Percentiles rank a stretch among this genome's conserved stretches.
Conservation (phyloP, 2,329 filamentous ascomycete species). For the Diaporthe sp. region DNA sequence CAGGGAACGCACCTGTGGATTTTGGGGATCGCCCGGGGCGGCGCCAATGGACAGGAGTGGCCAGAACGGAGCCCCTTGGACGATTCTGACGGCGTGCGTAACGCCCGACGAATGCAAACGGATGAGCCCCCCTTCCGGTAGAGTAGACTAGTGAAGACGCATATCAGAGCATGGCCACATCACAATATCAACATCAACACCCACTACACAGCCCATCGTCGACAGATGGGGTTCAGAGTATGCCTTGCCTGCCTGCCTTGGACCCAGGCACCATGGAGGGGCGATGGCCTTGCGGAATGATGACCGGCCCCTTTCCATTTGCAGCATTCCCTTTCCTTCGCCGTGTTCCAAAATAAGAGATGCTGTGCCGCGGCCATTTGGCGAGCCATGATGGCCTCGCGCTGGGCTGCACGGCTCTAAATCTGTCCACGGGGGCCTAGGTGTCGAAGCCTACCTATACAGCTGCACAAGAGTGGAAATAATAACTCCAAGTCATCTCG, state of each 20-base stretch:
- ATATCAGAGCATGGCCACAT: neutral
- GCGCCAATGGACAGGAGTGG: slow-evolving; percentile 2
- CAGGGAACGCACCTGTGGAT: slow-evolving; percentile 19
- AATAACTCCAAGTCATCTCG: neutral
- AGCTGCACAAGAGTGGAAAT: slow-evolving; percentile 2
- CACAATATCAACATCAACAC: neutral
- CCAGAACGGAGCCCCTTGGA: neutral
- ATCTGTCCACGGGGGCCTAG: neutral
- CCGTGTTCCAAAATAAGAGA: slow-evolving; percentile 10
- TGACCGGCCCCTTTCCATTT: neutral
- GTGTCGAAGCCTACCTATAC: neutral
- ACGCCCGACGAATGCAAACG: slow-evolving; percentile 11
- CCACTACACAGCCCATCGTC: slow-evolving; percentile 1
- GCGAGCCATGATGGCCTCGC: slow-evolving; percentile 8
- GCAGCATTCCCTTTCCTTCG: neutral
- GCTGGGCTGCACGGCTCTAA: slow-evolving; percentile 8
- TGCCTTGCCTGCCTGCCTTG: neutral
- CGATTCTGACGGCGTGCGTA: slow-evolving; percentile 17
- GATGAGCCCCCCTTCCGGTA: slow-evolving; percentile 15
- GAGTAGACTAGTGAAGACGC: neutral
- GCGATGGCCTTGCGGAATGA: slow-evolving; percentile 8
- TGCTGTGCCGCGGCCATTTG: slow-evolving; percentile 16
- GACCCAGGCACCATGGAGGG: neutral
- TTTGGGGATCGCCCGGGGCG: slow-evolving; percentile 18
- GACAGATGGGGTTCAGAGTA: neutral